Base-by-base conservation (phyloP, 164 flowering plant species). In the Stephania cephalantha region DNA sequence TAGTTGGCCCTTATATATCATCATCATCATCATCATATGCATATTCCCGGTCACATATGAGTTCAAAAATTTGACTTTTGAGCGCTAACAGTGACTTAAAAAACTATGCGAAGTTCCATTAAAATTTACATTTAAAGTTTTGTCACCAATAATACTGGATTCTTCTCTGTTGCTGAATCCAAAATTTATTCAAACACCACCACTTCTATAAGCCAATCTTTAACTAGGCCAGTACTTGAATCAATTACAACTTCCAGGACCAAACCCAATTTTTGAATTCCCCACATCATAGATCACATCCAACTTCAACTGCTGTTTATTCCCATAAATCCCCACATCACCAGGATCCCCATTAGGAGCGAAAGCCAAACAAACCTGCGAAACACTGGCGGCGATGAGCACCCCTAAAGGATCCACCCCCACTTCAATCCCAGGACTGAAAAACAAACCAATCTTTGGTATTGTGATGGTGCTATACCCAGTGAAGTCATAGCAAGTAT, bases 401-500 rank as follows among this genome's bases (percentile, higher is more conserved):
- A 81, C 81, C 73, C 87, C 88, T 0, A 74, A 22, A 0, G 67
- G 5, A 45, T 44, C 82, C 10, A 85, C 68, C 0, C 67, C 77
- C 64, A 86, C 46, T 13, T 64, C 74, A 18, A 71, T 79, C 9
- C 75, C 78, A 2, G 83, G 83, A 7, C 69, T 53, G 71, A 81
- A 86, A 3, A 45, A 44, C 52, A 86, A 63, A 10, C 46, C 53
- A 2, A 86, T 69, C 50, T 64, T 77, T 12, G 88, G 89, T 7
- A 81, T 61, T 1, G 55, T 25, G 13, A 82, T 66, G 0, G 50
- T 53, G 1, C 20, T 53, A 53, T 68, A 78, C 0, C 63, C 68
- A 46, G 79, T 81, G 3, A 91, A 73, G 20, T 92, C 85, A 66
- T 82, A 92, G 76, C 95, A 92, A 0, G 93, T 89, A 75, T 92